These are phyloP conservation scores for Colletotrichum sp. DNA, from an alignment of 2,329 filamentous ascomycete species.

Conservation along the genomic window DNA sequence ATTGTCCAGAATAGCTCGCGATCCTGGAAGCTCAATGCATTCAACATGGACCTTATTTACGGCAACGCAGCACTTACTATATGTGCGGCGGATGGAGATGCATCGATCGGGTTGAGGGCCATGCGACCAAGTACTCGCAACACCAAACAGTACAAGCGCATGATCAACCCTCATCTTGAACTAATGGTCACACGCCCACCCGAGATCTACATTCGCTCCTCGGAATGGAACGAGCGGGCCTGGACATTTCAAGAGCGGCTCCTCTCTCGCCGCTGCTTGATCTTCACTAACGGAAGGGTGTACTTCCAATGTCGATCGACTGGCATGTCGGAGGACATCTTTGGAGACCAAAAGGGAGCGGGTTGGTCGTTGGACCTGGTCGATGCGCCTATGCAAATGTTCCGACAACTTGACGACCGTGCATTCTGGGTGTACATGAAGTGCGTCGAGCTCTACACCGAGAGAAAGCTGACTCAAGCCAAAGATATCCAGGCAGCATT, in stretches of 20 bases:
- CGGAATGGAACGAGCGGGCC: constrained; percentile 42
- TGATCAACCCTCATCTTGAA: constrained; percentile 37
- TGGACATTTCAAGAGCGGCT: constrained; percentile 49
- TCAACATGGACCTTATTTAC: constrained; percentile 51
- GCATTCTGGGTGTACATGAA: constrained; percentile 34
- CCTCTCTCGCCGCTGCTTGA: constrained; percentile 47
- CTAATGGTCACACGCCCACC: constrained; percentile 33
- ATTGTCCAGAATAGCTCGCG: constrained; percentile 20
- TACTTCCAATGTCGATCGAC: constrained; percentile 34
- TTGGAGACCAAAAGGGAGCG: constrained; percentile 26
- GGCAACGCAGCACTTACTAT: constrained; percentile 48
- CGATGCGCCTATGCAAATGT: constrained; percentile 30
- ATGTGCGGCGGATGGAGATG: constrained; percentile 35
- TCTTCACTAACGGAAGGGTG: constrained; percentile 36
- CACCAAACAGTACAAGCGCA: constrained; percentile 33
- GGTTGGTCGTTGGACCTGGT: constrained; percentile 34
- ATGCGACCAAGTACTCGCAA: constrained; percentile 14
- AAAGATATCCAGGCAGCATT: constrained; percentile 38
- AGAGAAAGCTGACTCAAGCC: constrained; percentile 27
- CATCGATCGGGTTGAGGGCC: constrained; percentile 25
- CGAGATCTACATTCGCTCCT: constrained; percentile 29
- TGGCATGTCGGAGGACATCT: constrained; percentile 32
- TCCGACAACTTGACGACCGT: constrained; percentile 27
- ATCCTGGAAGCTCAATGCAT: constrained; percentile 32
- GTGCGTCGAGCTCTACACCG: constrained; percentile 33